Base-by-base conservation (phyloP, 306 rosid genomes). In the Heteromeles arbutifolia region DNA sequence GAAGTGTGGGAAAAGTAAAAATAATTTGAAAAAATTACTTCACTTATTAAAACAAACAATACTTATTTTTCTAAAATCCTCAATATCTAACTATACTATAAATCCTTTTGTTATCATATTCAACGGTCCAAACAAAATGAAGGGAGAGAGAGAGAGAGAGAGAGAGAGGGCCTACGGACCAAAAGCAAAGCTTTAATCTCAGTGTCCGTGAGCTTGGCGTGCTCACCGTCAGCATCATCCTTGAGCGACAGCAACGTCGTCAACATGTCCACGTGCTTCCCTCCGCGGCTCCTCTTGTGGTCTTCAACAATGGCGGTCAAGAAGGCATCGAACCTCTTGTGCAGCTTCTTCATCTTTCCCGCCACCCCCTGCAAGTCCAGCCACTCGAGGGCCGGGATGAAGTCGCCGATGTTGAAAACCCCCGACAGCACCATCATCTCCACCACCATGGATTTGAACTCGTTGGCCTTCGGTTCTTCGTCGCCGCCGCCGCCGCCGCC, bases 181-280 rank as follows among this genome's bases (percentile, higher is more conserved):
- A 82, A 25, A 39, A 93, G 89, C 37, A 93, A 34, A 8, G 94
- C 97, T 75, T 93, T 93, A 65, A 93, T 88, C 69, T 91, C 94
- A 0, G 85, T 80, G 48, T 93, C 91, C 0, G 70, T 82, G 21
- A 93, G 88, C 64, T 69, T 82, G 3, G 34, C 71, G 6, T 79
- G 84, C 62, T 84, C 97, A 17, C 74, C 89, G 4, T 77, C 83
- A 0, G 75, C 75, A 13, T 11, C 69, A 0, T 88, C 93, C 75
- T 82, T 84, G 0, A 81, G 78, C 2, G 89, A 87, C 18, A 93
- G 63, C 72, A 93, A 75, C 0, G 85, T 81, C 13, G 80, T 84
- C 78, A 93, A 67, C 85, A 91, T 22, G 78, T 91, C 88, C 3
- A 63, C 71, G 39, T 87, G 92, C 24, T 81, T 21, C 25, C 78